These are phyloP conservation scores for Kluyveromyces dobzhanskii DNA, from an alignment of 805 yeast species.

Conservation along the genomic window DNA sequence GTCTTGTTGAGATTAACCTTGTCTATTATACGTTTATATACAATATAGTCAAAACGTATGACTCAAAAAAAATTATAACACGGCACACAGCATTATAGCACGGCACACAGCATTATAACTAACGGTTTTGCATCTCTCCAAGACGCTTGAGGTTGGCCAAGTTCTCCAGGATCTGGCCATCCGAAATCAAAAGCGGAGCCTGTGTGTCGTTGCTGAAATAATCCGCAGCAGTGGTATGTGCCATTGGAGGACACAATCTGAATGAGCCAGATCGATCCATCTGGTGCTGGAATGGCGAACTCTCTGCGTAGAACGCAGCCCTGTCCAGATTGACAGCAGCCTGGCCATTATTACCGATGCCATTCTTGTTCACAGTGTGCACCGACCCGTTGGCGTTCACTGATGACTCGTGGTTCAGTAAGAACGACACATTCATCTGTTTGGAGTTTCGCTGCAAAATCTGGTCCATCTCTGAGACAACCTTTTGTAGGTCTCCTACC, in stretches of 20 bases:
- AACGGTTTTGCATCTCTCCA: not conserved
- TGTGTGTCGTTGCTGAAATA: not conserved
- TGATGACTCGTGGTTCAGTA: constrained; percentile 4
- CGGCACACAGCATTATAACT: no score
- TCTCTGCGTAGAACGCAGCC: constrained; percentile 7
- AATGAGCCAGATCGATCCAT: constrained; percentile 13
- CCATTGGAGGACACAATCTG: constrained; percentile 14
- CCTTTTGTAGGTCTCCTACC: not conserved
- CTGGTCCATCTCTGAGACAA: constrained; percentile 1
- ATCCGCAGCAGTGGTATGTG: constrained; percentile 2
- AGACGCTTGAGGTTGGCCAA: constrained; percentile 11
- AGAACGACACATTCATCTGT: constrained; percentile 7
- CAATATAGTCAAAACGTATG: no score
- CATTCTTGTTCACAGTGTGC: no score
- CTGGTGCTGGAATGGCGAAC: constrained; percentile 9
- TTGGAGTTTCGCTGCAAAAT: constrained; percentile 1
- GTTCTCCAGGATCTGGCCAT: constrained; percentile 12
- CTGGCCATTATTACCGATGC: no score
- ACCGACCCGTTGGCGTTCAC: no score
- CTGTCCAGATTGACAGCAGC: constrained; percentile 8
- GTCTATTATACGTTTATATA: no score
- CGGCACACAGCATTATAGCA: no score
- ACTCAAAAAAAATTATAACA: no score
- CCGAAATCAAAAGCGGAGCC: not conserved
- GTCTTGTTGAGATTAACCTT: no score